Base-by-base conservation (phyloP, 306 rosid species). In the Rosa persica region DNA sequence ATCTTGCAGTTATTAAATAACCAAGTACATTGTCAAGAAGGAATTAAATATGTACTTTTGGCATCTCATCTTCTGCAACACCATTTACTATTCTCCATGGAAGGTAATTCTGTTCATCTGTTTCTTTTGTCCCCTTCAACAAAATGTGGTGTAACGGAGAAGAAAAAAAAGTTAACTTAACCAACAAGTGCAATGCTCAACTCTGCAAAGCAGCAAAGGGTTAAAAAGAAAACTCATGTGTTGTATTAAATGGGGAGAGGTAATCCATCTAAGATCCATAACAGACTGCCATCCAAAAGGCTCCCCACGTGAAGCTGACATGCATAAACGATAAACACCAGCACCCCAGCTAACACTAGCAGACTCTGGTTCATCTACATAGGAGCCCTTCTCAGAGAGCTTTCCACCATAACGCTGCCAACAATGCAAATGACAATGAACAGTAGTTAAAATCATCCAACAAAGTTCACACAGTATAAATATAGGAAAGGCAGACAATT, bases 21-120 rank as follows among this genome's bases (percentile, higher is more conserved):
- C 30, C 23, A 12, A 47, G 25, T 69, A 2, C 12, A 27, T 3
- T 15, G 11, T 44, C 16, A 1, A 23, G 39, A 5, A 30, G 67
- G 67, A 74, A 74, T 42, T 70, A 34, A 48, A 82, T 17, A 76
- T 40, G 42, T 74, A 94, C 98, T 86, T 92, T 94, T 46, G 90
- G 90, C 78, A 94, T 94, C 91, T 92, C 98, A 2, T 96, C 98
- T 83, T 94, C 98, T 20, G 97, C 94, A 79, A 94, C 92, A 43
- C 98, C 98, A 38, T 88, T 89, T 48, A 83, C 88, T 46, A 89
- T 44, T 80, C 98, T 92, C 98, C 98, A 92, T 36, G 85, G 44
- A 49, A 82, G 71, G 73, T 88, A 94, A 83, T 92, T 94, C 52
- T 80, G 75, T 82, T 94, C 98, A 80, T 83, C 97, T 52, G 94